Base-by-base conservation (phyloP, 345 rosid genomes). In the Acer yangbiense region DNA sequence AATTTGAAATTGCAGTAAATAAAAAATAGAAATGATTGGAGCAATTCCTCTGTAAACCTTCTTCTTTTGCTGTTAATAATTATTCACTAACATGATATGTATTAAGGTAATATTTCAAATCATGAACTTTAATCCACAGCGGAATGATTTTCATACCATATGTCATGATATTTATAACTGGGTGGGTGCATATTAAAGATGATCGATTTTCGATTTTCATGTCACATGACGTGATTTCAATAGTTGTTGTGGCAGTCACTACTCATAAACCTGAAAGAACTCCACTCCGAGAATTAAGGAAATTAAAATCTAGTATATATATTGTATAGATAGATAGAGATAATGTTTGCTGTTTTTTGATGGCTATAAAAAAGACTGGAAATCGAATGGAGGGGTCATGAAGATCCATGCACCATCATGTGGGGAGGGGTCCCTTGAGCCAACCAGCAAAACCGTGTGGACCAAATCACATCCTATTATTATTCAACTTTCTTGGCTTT, bases 361-460 rank as follows among this genome's bases (percentile, higher is more conserved):
- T 65, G 46, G 52, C 4, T 23, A 5, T 20, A 44, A 1, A 58
- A 58, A 20, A 9, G 13, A 60, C 69, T 55, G 41, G 25, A 60
- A 9, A 25, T 21, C 10, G 72, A 60, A 60, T 16, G 8, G 46
- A 68, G 63, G 61, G 57, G 17, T 29, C 46, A 52, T 20, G 52
- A 71, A 65, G 71, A 35, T 55, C 52, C 23, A 12, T n/a, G 52
- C n/a, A 29, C 52, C 71, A 68, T 74, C 7, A 72, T 72, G 71
- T 52, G 68, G 64, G 23, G 58, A 3, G 83, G 85, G 83, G 39
- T 84, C 85, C 81, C 13, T 10, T 58, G 17, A 72, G 80, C 78
- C 85, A 80, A 72, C 83, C 78, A 7, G 54, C 80, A 76, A 77
- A 77, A 74, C 68, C 82, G 82, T 74, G 83, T 81, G 86, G 85